phyloP scores from a whole-genome alignment of 345 rosid genomes.

The Eucalyptus pumila region DNA sequence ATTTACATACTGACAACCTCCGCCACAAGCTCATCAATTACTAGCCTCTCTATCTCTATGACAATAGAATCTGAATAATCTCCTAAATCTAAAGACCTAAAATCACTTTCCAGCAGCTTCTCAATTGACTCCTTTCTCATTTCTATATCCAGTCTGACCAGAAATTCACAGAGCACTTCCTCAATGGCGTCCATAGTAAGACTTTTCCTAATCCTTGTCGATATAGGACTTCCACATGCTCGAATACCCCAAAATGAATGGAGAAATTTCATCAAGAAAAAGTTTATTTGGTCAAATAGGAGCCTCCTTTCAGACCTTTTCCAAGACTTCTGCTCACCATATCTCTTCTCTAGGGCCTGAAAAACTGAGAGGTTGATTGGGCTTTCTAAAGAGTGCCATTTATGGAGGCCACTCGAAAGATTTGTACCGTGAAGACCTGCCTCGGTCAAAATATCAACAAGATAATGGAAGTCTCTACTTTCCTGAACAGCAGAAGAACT shows the following conservation, averaged over 20 bases:
- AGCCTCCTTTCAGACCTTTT: conserved; percentile 62
- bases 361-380: conserved; percentile 33
- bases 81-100: conserved; percentile 46
- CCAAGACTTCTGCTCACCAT: conserved; percentile 51
- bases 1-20: conserved; percentile 34
- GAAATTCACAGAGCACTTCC: conserved; percentile 40
- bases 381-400: conserved; percentile 10
- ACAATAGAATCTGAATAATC: conserved; percentile 42
- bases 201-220: conserved; percentile 19
- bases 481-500: conserved; percentile 17
- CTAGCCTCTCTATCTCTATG: conserved; percentile 50
- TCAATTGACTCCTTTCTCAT: conserved; percentile 12
- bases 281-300: conserved; percentile 56
- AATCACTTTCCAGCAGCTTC: conserved; percentile 29
- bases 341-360: conserved; percentile 71
- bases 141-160: conserved; percentile 31
- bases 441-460: conserved; percentile 49
- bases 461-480: conserved; percentile 50
- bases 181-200: conserved; percentile 14
- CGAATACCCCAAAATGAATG: conserved; percentile 22
- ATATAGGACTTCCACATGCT: conserved; percentile 31
- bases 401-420: background rate
- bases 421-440: conserved; percentile 26
- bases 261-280: conserved; percentile 29
- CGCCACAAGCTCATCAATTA: conserved; percentile 55